Evolutionary conservation across 306 rosid genomes (phyloP), one percentile per base, ranked within the genome.

Genomic region (Carpinus fangiana): DNA sequence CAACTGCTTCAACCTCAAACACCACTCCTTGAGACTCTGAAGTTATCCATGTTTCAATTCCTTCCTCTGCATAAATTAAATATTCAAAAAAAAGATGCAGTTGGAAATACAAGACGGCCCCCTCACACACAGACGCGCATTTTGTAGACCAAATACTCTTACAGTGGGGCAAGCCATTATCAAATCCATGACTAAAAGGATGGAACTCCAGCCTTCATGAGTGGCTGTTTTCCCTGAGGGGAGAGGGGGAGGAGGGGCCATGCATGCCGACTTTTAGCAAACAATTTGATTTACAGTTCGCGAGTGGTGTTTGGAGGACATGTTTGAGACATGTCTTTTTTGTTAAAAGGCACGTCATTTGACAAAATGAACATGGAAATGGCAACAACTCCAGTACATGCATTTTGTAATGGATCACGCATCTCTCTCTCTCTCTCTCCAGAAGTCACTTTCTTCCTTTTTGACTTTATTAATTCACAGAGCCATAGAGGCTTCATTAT

Each of bases 261-360:
- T 84, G 88, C 76, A 41, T 41, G 45, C 45, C 73, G 26, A 87
- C 78, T 83, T 84, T 89, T 87, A 78, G 74, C 72, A 78, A 84
- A 80, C 93, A 87, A 43, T 73, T 84, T 75, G 51, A 75, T 82
- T 70, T 53, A 73, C 36, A 5, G 31, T 36, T 48, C 16, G 54
- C 76, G 74, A 61, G 31, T 65, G 76, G 12, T 69, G 73, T 79
- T 89, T 76, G 89, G 88, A 78, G 79, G 48, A 89, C 97, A 91
- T 91, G 98, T 93, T 83, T 76, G 75, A 78, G 94, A 93, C 97
- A 90, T 91, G 98, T 90, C 80, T 79, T 84, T 84, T 48, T 81
- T 84, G 6, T 74, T 69, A 8, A 77, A 78, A 82, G 82, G 47
- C 67, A 23, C 65, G 80, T 80, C 60, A 78, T 77, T 66, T 73